Evolutionary conservation across 805 yeast species (phyloP).

Genomic region (Pichia californica): DNA sequence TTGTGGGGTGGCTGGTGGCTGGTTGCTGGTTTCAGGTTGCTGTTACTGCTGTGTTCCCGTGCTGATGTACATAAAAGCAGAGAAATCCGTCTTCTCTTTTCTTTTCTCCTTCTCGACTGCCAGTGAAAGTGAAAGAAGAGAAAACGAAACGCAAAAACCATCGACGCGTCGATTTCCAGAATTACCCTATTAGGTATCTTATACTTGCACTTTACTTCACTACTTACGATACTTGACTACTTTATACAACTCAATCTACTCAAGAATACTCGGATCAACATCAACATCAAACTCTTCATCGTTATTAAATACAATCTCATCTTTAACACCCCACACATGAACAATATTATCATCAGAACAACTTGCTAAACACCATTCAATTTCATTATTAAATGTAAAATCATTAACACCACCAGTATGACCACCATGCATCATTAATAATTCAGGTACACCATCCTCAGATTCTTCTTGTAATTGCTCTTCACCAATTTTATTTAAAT

Average conservation of each 20-base stretch:
- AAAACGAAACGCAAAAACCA: no score
- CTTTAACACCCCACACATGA: constrained; percentile 47
- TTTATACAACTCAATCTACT: not conserved
- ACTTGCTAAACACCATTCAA: constrained; percentile 73
- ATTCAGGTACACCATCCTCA: constrained; percentile 85
- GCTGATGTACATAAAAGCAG: no score
- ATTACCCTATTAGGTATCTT: no score
- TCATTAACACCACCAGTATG: constrained; percentile 76
- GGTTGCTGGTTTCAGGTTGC: no score
- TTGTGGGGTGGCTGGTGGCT: no score
- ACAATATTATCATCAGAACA: constrained; percentile 57
- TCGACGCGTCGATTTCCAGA: not conserved
- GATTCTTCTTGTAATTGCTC: constrained; percentile 84
- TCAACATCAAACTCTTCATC: constrained; percentile 12
- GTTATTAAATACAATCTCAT: constrained; percentile 8
- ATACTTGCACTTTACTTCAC: no score
- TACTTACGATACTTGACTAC: no score
- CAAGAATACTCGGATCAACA: constrained; percentile 1
- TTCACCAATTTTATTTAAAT: constrained; percentile 68
- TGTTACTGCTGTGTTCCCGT: no score
- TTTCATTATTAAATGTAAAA: constrained; percentile 59
- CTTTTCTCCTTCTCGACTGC: not conserved
- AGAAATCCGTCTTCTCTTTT: not conserved
- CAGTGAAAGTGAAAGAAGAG: no score
- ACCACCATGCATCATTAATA: constrained; percentile 90